Evolutionary conservation across 2,329 filamentous ascomycete genomes (phyloP), one percentile per base, ranked within the genome.

Genomic region (Rhynchosporium secalis): DNA sequence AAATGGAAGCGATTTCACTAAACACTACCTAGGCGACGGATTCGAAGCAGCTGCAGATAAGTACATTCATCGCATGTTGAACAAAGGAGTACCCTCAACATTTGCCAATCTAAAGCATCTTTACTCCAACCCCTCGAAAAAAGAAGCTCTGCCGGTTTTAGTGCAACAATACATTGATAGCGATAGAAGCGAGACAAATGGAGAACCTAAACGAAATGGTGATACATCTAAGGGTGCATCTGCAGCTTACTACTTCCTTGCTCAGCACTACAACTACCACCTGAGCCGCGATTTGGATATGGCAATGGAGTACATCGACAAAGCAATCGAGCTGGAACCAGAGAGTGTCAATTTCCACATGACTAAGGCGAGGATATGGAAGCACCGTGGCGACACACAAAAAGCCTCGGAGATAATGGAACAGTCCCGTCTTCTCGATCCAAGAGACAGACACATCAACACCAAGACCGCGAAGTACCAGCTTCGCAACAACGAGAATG

Each of bases 381-480:
- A 99, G 80, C 92, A 99, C 76, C 81, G 84, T 56, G 95, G 94
- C 29, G 87, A 97, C 72, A 78, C 88, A 5, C 79, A 84, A 68
- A 91, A 90, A 76, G 95, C 96, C 1, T 86, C 93, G 0, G 89
- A 92, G 71, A 84, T 86, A 47, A 98, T 99, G 92, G 90, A 97
- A 70, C 81, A 88, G 68, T 95, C 95, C 1, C 87, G 95, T 58
- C 83, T 86, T 66, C 82, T 97, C 65, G 96, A 99, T 73, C 86
- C 90, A 68, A 92, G 89, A 77, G 95, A 99, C 74, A 88, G 95
- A 49, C 96, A 98, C 75, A 98, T 98, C 81, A 99, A 99, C 81
- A 96, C 92, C 67, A 99, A 99, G 79, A 89, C 92, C 56, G 93
- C 94, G 63, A 99, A 99, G 75, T 99, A 99, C 75, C 92, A 96